A percentile compares a stretch with the other conserved stretches of the same genome.
Evolutionary conservation across 441 rosid species (phyloP).

Genomic region (Flueggea neowawraea): DNA sequence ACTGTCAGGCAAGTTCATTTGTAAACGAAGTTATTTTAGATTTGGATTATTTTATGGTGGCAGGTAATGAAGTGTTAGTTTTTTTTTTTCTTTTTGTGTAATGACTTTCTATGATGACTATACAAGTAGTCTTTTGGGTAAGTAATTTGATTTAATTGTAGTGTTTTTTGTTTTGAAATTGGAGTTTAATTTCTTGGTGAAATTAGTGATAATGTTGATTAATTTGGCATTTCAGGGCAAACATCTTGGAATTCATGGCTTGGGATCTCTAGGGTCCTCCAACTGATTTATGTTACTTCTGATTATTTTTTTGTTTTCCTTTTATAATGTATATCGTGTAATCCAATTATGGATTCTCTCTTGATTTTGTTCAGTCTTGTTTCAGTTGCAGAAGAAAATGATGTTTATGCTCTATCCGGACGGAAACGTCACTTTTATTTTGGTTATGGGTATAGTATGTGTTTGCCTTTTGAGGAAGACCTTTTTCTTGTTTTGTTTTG

Average conservation of each 20-base stretch:
- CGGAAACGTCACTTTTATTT: conserved; percentile 41
- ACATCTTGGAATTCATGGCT: conserved; percentile 25
- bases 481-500: not conserved
- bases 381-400: conserved; percentile 38
- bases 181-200: not conserved
- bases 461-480: conserved; percentile 1
- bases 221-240: conserved; percentile 24
- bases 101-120: too few relatives aligned
- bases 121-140: too few relatives aligned
- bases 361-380: conserved; percentile 1
- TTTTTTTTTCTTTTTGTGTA: too few relatives aligned
- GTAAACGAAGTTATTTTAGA: too few relatives aligned
- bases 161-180: too few relatives aligned
- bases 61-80: too few relatives aligned
- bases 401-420: conserved; percentile 18
- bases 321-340: not conserved
- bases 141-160: too few relatives aligned
- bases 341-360: conserved; percentile 9
- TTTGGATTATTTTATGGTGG: too few relatives aligned
- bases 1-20: too few relatives aligned
- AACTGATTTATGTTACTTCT: conserved; percentile 15
- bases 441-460: conserved; percentile 49
- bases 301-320: not conserved
- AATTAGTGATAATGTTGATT: not conserved
- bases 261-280: conserved; percentile 61